phyloP scores from a whole-genome alignment of 2,329 filamentous ascomycete species.

The Aspergillus aculeatinus region DNA sequence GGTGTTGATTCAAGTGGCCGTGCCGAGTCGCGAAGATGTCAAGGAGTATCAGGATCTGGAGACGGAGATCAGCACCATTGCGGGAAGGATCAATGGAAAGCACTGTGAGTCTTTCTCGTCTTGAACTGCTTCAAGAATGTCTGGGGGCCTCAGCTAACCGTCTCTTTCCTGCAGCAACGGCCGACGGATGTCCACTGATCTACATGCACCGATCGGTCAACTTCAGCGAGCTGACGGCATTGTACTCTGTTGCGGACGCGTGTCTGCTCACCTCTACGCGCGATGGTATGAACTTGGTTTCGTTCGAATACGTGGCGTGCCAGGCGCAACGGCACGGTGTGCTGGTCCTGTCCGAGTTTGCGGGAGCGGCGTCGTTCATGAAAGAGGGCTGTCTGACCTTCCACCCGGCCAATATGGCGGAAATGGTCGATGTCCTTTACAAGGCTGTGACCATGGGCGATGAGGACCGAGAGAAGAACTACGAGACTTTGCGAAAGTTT shows the following conservation, averaged over 20 bases:
- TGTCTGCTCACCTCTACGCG: constrained; percentile 86
- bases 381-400: constrained; percentile 79
- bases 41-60: constrained; percentile 94
- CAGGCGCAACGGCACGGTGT: constrained; percentile 83
- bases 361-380: constrained; percentile 87
- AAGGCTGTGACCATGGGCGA: constrained; percentile 83
- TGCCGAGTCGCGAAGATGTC: constrained; percentile 80
- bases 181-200: constrained; percentile 94
- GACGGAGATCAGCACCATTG: constrained; percentile 85
- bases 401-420: constrained; percentile 94
- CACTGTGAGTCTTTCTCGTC: constrained; percentile 56
- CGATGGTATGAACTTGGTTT: constrained; percentile 96
- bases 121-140: background rate
- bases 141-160: background rate
- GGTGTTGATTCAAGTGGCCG: constrained; percentile 87
- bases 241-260: constrained; percentile 85
- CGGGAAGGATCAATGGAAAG: constrained; percentile 89
- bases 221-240: constrained; percentile 90
- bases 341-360: constrained; percentile 91
- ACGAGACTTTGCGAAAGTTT: constrained; percentile 80
- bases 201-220: constrained; percentile 90
- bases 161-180: constrained; percentile 57
- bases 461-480: constrained; percentile 76
- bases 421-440: constrained; percentile 82
- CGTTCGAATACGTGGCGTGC: constrained; percentile 93